Conservation (phyloP, 768 basidiomycete genomes). For the Tylopilus cervinicoccineus region DNA sequence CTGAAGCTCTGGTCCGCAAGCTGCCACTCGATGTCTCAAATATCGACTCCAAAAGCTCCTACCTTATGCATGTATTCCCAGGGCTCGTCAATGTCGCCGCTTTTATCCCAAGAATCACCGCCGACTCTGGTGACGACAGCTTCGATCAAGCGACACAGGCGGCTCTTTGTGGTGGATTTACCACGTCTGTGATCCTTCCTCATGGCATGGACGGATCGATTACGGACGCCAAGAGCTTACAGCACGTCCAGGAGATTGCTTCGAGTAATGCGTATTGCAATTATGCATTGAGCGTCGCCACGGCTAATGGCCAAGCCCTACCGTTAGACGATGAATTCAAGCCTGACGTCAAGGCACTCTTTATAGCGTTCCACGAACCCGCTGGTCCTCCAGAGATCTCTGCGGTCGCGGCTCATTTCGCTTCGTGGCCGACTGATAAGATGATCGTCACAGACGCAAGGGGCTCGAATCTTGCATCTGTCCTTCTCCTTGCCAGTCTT, state of each 20-base stretch:
- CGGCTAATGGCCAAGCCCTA: conserved; percentile 62
- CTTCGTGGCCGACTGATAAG: conserved; percentile 86
- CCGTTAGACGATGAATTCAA: conserved; percentile 68
- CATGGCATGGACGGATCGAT: conserved; percentile 59
- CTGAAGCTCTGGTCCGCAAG: conserved; percentile 87
- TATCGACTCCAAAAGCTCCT: conserved; percentile 92
- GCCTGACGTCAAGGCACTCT: conserved; percentile 80
- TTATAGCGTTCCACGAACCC: conserved; percentile 68
- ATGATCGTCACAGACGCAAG: conserved; percentile 94
- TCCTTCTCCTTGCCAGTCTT: conserved; percentile 90
- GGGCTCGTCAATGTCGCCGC: conserved; percentile 87
- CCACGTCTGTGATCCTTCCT: conserved; percentile 76
- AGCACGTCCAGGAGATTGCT: conserved; percentile 63
- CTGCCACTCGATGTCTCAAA: conserved; percentile 87
- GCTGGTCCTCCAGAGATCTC: conserved; percentile 56
- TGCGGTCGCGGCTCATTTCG: conserved; percentile 80
- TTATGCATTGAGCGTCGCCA: conserved; percentile 78
- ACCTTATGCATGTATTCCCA: conserved; percentile 85
- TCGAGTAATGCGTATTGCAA: conserved; percentile 75
- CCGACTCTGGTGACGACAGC: conserved; percentile 46
- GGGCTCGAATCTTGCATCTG: conserved; percentile 87
- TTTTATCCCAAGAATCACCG: conserved; percentile 71
- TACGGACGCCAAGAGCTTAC: conserved; percentile 62
- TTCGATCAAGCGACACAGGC: conserved; percentile 71
- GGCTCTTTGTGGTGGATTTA: conserved; percentile 87